Percentiles rank a stretch among this genome's conserved stretches.
phyloP scores from a whole-genome alignment of 176 grass and related monocot species.

The Poa pratensis region DNA sequence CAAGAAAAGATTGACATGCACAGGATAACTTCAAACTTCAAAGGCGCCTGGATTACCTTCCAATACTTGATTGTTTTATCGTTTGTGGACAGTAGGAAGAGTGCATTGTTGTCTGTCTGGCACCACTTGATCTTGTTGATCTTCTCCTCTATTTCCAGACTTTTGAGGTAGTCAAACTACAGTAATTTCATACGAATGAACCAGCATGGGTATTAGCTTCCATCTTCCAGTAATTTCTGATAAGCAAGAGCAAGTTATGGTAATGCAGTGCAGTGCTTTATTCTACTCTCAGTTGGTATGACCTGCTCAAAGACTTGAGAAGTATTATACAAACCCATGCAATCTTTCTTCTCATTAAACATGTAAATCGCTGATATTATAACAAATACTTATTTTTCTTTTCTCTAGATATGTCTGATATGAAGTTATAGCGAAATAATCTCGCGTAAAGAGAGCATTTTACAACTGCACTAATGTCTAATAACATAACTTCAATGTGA shows the following conservation, averaged over 20 bases:
- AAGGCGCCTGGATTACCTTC: conserved; percentile 64
- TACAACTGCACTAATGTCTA: too few relatives aligned
- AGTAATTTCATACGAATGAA: conserved; percentile 39
- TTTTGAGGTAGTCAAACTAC: conserved; percentile 97
- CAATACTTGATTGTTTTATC: conserved; percentile 96
- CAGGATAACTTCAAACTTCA: conserved; percentile 9
- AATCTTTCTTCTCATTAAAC: too few relatives aligned
- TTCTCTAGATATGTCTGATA: too few relatives aligned
- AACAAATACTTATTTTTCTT: too few relatives aligned
- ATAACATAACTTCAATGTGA: too few relatives aligned
- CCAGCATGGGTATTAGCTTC: conserved; percentile 30
- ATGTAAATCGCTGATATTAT: too few relatives aligned
- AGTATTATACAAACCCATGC: too few relatives aligned
- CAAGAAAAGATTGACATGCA: conserved; percentile 11
- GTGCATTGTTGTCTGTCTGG: conserved; percentile 65
- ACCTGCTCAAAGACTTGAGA: too few relatives aligned
- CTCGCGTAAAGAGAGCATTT: too few relatives aligned
- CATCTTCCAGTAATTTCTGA: conserved; percentile 25
- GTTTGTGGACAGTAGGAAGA: conserved; percentile 86
- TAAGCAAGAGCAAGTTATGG: conserved; percentile 27
- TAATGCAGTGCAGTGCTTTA: conserved; percentile 16
- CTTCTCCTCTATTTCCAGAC: conserved; percentile 98
- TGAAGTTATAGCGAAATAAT: too few relatives aligned
- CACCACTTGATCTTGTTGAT: conserved; percentile 95
- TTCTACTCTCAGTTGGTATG: conserved; percentile 12